Evolutionary conservation across 208 protist species (phyloP).

Genomic region (Leishmania turanica): DNA sequence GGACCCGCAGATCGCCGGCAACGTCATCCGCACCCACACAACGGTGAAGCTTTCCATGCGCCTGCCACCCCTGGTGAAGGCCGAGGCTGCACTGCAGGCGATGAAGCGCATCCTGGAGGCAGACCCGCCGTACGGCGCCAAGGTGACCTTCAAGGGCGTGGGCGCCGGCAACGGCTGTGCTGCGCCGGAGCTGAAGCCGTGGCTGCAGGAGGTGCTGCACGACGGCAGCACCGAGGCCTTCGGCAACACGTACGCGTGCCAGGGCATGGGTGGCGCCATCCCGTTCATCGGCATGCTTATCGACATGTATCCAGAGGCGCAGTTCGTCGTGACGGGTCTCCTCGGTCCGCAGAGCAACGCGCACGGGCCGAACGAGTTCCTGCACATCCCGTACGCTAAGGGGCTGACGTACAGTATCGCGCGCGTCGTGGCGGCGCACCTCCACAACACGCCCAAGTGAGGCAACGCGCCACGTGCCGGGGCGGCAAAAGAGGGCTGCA

Average conservation of each 20-base stretch:
- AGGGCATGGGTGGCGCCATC: conserved; percentile 93
- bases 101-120: conserved; percentile 80
- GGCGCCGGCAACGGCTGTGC: conserved; percentile 82
- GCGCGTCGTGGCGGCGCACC: conserved; percentile 79
- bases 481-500: neutral
- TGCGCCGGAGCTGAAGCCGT: conserved; percentile 77
- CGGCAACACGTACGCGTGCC: conserved; percentile 62
- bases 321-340: conserved; percentile 95
- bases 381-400: conserved; percentile 91
- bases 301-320: conserved; percentile 87
- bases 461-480: neutral
- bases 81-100: conserved; percentile 39
- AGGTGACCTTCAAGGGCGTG: conserved; percentile 77
- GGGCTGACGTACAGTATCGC: conserved; percentile 82
- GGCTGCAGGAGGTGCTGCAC: conserved; percentile 73
- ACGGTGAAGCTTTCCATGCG: conserved; percentile 94
- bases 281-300: conserved; percentile 95
- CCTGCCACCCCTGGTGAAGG: conserved; percentile 84
- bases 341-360: conserved; percentile 92
- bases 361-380: conserved; percentile 96
- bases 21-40: conserved; percentile 93
- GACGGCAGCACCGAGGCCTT: conserved; percentile 82
- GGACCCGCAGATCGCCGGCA: conserved; percentile 77
- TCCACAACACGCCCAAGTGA: conserved; percentile 53
- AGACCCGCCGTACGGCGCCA: conserved; percentile 92